phyloP scores from a whole-genome alignment of 1,139 yeast genomes.

The Pichia sp. region DNA sequence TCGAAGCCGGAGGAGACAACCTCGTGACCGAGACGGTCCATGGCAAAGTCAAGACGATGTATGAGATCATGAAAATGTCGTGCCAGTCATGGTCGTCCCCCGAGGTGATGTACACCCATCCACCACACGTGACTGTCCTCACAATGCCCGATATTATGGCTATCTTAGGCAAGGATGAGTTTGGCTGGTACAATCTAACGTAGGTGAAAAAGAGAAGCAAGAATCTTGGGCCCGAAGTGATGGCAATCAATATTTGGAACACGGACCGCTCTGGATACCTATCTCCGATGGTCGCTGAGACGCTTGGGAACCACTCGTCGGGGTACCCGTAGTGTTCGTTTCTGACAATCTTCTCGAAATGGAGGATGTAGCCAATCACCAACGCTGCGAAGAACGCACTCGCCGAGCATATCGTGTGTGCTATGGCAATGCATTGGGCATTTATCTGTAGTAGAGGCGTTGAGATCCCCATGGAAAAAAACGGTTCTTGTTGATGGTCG shows the following conservation, averaged over 20 bases:
- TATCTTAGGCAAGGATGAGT: slow-evolving; percentile 41
- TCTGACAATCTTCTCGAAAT: slow-evolving; percentile 79
- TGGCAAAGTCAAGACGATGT: slow-evolving; percentile 83
- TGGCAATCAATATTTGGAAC: slow-evolving; percentile 77
- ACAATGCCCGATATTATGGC: slow-evolving; percentile 57
- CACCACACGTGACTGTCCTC: slow-evolving; percentile 93
- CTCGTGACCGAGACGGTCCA: slow-evolving; percentile 70
- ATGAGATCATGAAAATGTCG: slow-evolving; percentile 89
- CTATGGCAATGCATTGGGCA: slow-evolving; percentile 61
- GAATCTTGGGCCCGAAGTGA: slow-evolving; percentile 85
- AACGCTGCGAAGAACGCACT: slow-evolving; percentile 74
- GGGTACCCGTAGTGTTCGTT: slow-evolving; percentile 89
- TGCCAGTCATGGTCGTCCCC: slow-evolving; percentile 97
- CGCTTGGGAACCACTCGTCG: slow-evolving; percentile 98
- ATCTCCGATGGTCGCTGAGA: slow-evolving; percentile 95
- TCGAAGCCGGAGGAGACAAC: slow-evolving; percentile 48
- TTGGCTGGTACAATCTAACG: slow-evolving; percentile 37
- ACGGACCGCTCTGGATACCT: slow-evolving; percentile 92
- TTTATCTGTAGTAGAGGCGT: slow-evolving; percentile 36
- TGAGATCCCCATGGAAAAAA: not conserved
- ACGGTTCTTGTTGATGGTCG: too few relatives aligned
- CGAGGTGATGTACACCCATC: slow-evolving; percentile 97
- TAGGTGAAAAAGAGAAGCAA: slow-evolving; percentile 61
- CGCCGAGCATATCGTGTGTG: slow-evolving; percentile 68
- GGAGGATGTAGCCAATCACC: slow-evolving; percentile 65